phyloP scores from a whole-genome alignment of 75 land plant species.

The Isoetes taiwanensis region DNA sequence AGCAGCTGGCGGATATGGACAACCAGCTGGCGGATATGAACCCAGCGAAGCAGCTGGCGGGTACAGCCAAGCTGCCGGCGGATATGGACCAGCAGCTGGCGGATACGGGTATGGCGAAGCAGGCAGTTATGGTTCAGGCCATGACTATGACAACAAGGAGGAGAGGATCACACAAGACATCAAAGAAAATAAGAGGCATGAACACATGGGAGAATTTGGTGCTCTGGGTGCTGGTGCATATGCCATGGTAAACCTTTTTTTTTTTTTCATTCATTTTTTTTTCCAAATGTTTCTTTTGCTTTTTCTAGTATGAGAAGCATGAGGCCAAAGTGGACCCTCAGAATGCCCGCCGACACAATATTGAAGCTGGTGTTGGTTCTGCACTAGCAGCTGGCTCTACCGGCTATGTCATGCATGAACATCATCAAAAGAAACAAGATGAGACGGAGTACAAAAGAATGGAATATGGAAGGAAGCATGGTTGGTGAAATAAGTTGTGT shows the following conservation, averaged over 20 bases:
- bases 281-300: neutral
- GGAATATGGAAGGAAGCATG: too few relatives aligned
- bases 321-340: conserved; percentile 45
- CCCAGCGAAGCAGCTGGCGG: too few relatives aligned
- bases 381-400: conserved; percentile 34
- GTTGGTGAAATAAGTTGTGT: too few relatives aligned
- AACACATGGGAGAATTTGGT: conserved; percentile 35
- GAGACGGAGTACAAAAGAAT: too few relatives aligned
- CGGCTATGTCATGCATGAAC: conserved; percentile 43
- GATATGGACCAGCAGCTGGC: too few relatives aligned
- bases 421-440: conserved; percentile 39
- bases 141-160: conserved; percentile 11
- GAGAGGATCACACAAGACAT: conserved; percentile 6
- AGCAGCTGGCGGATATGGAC: too few relatives aligned
- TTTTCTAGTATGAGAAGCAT: conserved; percentile 45
- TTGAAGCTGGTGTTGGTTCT: conserved; percentile 40
- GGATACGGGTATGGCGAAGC: too few relatives aligned
- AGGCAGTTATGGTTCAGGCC: too few relatives aligned
- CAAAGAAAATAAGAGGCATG: conserved; percentile 36
- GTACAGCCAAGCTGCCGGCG: too few relatives aligned
- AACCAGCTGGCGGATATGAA: too few relatives aligned
- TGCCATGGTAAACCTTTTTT: conserved; percentile 34
- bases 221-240: conserved; percentile 38
- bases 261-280: neutral
- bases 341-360: conserved; percentile 45